Conservation (phyloP, 352 stramenopile species). For the Phytophthora megakarya region DNA sequence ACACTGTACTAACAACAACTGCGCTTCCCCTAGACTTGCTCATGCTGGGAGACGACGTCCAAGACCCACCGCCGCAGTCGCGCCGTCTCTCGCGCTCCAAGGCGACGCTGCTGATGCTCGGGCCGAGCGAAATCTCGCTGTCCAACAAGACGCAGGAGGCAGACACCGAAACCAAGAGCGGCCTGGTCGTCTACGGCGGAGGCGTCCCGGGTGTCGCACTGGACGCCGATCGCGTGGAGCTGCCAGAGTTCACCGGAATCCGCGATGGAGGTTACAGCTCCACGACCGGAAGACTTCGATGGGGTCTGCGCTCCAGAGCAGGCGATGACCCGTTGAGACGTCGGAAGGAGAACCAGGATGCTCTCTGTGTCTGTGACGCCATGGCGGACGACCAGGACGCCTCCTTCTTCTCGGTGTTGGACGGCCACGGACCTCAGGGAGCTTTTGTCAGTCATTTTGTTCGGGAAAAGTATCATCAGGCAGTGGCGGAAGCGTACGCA, state of each 20-base stretch:
- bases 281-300: constrained; percentile 45
- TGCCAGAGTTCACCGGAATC: constrained; percentile 67
- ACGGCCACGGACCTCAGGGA: constrained; percentile 78
- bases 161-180: constrained; percentile 7
- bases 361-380: constrained; percentile 62
- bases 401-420: constrained; percentile 79
- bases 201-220: constrained; percentile 73
- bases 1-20: no score
- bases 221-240: constrained; percentile 56
- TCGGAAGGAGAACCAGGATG: constrained; percentile 87
- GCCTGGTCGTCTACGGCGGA: constrained; percentile 51
- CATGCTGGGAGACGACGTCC: constrained; percentile 29
- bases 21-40: constrained; percentile 29
- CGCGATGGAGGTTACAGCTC: constrained; percentile 57
- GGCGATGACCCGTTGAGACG: constrained; percentile 76
- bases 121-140: background rate
- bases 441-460: constrained; percentile 79
- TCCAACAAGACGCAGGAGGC: constrained; percentile 5
- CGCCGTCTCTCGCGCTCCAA: constrained; percentile 44
- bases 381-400: constrained; percentile 47
- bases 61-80: constrained; percentile 3
- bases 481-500: constrained; percentile 49
- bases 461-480: constrained; percentile 66
- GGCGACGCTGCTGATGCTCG: constrained; percentile 43
- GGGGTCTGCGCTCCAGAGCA: constrained; percentile 60